phyloP scores from a whole-genome alignment of 2,329 filamentous ascomycete genomes.

The Sporothrix mexicana region DNA sequence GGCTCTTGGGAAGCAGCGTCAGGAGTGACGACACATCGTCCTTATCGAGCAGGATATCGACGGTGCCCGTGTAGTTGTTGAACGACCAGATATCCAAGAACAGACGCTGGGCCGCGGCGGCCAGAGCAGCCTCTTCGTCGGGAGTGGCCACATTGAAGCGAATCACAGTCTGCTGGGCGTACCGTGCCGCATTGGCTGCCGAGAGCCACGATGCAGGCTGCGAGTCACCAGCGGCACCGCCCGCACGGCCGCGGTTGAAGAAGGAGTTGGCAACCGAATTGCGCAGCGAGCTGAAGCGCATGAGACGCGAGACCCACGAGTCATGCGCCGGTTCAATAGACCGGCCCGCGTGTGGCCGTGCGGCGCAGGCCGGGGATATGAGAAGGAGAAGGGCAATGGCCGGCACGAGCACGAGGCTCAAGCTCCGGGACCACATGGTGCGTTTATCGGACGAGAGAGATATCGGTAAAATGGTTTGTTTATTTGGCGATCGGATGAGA shows the following conservation, averaged over 20 bases:
- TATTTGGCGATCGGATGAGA: background rate
- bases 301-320: conserved; percentile 45
- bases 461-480: background rate
- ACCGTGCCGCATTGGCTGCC: conserved; percentile 50
- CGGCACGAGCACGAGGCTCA: conserved; percentile 15
- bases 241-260: conserved; percentile 8
- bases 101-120: conserved; percentile 74
- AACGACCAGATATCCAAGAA: conserved; percentile 93
- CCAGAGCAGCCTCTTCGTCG: conserved; percentile 71
- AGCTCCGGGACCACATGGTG: conserved; percentile 28
- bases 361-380: conserved; percentile 11
- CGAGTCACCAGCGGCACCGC: background rate
- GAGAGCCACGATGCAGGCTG: conserved; percentile 35
- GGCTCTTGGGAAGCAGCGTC: conserved; percentile 74
- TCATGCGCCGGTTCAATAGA: background rate
- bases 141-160: conserved; percentile 78
- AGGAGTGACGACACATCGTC: conserved; percentile 80
- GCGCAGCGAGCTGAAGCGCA: conserved; percentile 57
- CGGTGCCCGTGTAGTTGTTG: conserved; percentile 68
- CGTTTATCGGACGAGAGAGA: background rate
- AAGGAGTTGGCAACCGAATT: conserved; percentile 42
- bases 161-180: conserved; percentile 83
- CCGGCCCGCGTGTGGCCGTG: conserved; percentile 10
- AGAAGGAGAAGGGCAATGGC: conserved; percentile 26
- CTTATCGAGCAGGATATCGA: conserved; percentile 80